Evolutionary conservation across 2,329 filamentous ascomycete species (phyloP), one percentile per base, ranked within the genome.

Genomic region (Pseudogymnoascus sp.): DNA sequence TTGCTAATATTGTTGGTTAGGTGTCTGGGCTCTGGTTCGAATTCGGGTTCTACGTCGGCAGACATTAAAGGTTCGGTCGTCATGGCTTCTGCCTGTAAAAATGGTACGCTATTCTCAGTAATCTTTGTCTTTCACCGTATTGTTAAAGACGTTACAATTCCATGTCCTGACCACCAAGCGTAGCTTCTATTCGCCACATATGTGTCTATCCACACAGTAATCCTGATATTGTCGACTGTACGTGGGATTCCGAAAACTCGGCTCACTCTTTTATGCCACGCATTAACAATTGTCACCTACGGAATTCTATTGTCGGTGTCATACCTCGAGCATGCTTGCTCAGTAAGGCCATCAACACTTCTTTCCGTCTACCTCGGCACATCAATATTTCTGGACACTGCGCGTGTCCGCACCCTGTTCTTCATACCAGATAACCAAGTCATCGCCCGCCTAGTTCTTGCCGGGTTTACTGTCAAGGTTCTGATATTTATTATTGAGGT

Each of bases 311-410:
- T 52, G 8, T 31, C 67, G 0, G 60, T 78, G 2, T 76, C 75
- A 0, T 75, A 74, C 6, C 48, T 71, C 2, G 59, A 74, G 65
- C 76, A 79, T 63, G 64, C 66, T 10, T 70, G 69, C 12, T 70
- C 75, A 1, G 70, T 70, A 0, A 70, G 76, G 1, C 78, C 79
- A 0, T 82, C 79, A 0, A 68, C 76, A 0, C 60, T 82, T 2
- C 67, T 82, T 10, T 74, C 68, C 13, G 64, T 67, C 9, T 82
- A 77, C 59, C 64, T 82, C 3, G 64, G 76, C 8, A 37, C 80
- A 2, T 77, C 76, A 1, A 65, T 78, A 0, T 66, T 82, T 1
- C 72, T 81, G 25, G 80, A 82, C 37, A 67, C 74, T 2, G 73
- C 73, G 0, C 76, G 77, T 62, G 69, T 71, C 0, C 72, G 80